Conservation (phyloP, 805 yeast genomes). For the Saccharomyces mikatae region DNA sequence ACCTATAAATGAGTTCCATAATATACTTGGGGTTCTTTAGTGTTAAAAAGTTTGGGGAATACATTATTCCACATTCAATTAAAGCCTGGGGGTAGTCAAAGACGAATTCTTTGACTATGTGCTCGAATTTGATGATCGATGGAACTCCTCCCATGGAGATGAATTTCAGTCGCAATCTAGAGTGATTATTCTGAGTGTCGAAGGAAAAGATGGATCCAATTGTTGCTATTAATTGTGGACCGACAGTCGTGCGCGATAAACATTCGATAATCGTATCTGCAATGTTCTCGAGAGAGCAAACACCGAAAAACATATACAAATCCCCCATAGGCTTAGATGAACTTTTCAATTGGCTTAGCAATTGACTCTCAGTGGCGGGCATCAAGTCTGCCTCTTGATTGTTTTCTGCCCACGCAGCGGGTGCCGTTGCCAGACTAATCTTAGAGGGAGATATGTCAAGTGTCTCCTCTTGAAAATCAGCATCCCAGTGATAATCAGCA, state of each 20-base stretch:
- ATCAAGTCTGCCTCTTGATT: slow-evolving; percentile 3
- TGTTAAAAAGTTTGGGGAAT: slow-evolving; percentile 7
- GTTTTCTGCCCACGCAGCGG: background rate
- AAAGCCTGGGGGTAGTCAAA: slow-evolving; percentile 9
- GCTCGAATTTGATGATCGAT: slow-evolving; percentile 6
- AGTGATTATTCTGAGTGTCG: slow-evolving; percentile 16
- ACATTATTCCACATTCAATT: slow-evolving; percentile 24
- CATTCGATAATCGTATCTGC: slow-evolving; percentile 8
- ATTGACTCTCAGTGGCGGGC: slow-evolving; percentile 3
- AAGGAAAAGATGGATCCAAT: slow-evolving; percentile 13
- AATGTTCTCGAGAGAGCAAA: slow-evolving; percentile 10
- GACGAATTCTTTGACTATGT: slow-evolving; percentile 6
- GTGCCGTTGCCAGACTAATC: background rate
- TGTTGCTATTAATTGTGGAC: slow-evolving; percentile 1
- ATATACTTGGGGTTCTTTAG: slow-evolving; percentile 10
- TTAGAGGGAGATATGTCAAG: slow-evolving; percentile 10
- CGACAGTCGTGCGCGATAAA: background rate
- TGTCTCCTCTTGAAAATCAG: slow-evolving; percentile 20
- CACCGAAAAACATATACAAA: slow-evolving; percentile 8
- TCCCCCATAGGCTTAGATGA: slow-evolving; percentile 4
- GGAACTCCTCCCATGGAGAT: slow-evolving; percentile 23
- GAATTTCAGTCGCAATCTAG: slow-evolving; percentile 15
- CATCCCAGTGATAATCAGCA: slow-evolving; percentile 21
- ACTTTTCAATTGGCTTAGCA: background rate
- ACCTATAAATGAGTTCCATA: slow-evolving; percentile 17